These are phyloP conservation scores for Penicillium sp. DNA, from an alignment of 2,329 filamentous ascomycete species.

Conservation along the genomic window DNA sequence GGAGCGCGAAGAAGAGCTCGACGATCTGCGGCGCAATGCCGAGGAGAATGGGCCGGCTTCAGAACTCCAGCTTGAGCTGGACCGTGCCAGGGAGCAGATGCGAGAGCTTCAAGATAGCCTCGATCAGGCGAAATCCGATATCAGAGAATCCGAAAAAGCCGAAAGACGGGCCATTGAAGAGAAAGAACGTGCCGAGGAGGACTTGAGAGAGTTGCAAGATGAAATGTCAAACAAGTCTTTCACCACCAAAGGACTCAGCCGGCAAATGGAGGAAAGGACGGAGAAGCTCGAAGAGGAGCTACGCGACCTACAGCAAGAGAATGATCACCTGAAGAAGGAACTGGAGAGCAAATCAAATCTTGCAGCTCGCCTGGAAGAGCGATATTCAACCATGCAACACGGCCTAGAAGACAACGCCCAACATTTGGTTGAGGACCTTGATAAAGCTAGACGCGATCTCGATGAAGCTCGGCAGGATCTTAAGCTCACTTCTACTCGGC, in stretches of 20 bases:
- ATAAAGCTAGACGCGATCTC: constrained; percentile 43
- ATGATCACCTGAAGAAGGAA: constrained; percentile 43
- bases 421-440: constrained; percentile 44
- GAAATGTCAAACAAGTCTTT: constrained; percentile 77
- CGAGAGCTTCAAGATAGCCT: constrained; percentile 45
- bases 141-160: constrained; percentile 45
- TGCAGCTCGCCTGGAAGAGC: constrained; percentile 50
- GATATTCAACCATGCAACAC: constrained; percentile 40
- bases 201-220: constrained; percentile 63
- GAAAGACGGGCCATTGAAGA: constrained; percentile 50
- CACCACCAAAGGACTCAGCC: constrained; percentile 67
- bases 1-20: constrained; percentile 70
- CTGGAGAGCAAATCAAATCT: constrained; percentile 44
- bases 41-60: constrained; percentile 43
- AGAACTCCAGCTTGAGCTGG: constrained; percentile 50
- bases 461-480: constrained; percentile 47
- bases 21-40: constrained; percentile 41
- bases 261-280: constrained; percentile 70
- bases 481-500: constrained; percentile 41
- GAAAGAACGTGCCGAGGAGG: constrained; percentile 50
- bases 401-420: constrained; percentile 39
- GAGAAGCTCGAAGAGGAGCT: constrained; percentile 64
- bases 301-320: constrained; percentile 49
- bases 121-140: constrained; percentile 36
- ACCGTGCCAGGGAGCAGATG: constrained; percentile 44